Percentiles rank a stretch among this genome's conserved stretches.
phyloP scores from a whole-genome alignment of 2,329 filamentous ascomycete species.

The Colletotrichum tropicale region DNA sequence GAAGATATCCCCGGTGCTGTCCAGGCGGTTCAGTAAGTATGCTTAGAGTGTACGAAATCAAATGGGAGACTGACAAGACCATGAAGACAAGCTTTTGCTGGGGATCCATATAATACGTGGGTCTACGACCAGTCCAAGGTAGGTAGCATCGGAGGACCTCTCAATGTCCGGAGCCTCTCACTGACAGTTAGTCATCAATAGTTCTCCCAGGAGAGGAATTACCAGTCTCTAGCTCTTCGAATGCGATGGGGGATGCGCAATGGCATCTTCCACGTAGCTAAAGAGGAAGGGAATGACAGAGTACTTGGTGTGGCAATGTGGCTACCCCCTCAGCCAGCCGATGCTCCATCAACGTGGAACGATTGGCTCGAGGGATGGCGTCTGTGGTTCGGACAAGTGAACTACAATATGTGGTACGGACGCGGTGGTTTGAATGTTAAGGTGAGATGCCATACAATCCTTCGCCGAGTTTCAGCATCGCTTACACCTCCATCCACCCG shows the following conservation, averaged over 20 bases:
- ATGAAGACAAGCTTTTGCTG: slow-evolving; percentile 60
- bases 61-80: too few relatives aligned
- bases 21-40: slow-evolving; percentile 69
- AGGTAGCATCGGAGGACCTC: not conserved
- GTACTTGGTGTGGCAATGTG: slow-evolving; percentile 77
- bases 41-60: too few relatives aligned
- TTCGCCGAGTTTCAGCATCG: too few relatives aligned
- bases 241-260: slow-evolving; percentile 74
- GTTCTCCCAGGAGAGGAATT: slow-evolving; percentile 66
- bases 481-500: too few relatives aligned
- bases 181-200: slow-evolving; percentile 29
- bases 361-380: slow-evolving; percentile 68
- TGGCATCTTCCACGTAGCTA: slow-evolving; percentile 73
- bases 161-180: not conserved
- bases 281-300: slow-evolving; percentile 56
- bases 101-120: slow-evolving; percentile 72
- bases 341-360: slow-evolving; percentile 59
- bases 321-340: slow-evolving; percentile 60
- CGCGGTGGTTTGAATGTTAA: slow-evolving; percentile 70
- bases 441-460: too few relatives aligned
- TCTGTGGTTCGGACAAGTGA: slow-evolving; percentile 69
- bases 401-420: slow-evolving; percentile 72
- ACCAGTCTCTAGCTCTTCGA: slow-evolving; percentile 65
- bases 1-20: slow-evolving; percentile 68
- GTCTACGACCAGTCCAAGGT: slow-evolving; percentile 64